Base-by-base conservation (phyloP, 495 filamentous ascomycete genomes). In the Wilcoxina mikolae region DNA sequence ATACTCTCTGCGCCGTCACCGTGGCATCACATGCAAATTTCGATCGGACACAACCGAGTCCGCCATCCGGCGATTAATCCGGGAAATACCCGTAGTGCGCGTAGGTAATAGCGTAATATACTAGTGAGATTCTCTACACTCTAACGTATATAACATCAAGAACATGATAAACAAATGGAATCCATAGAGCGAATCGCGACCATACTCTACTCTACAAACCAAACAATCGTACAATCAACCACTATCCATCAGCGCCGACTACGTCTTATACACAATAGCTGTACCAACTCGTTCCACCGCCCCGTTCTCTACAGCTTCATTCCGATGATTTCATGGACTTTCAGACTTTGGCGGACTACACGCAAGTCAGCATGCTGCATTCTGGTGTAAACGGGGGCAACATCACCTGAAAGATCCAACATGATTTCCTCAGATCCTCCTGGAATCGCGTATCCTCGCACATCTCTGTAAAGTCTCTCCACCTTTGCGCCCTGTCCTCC, bases 351-450 rank as follows among this genome's bases (percentile, higher is more conserved):
- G 57, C 91, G 76, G 7, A 7, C 41, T 5, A 44, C 41, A 22
- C 41, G 20, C 7, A 5, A 44, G 11, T 44, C 18, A 38, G 31
- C 41, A 44, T 9, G 20, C 11, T 20, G 9, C 9, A 5, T 44
- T 9, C 20, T 22, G 11, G 5, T n/a, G 5, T 7, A 44, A 44
- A 20, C 11, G 43, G 2, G 23, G 43, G 11, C 11, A 46, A 18
- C 43, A 18, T 20, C 86, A 94, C 61, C n/a, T n/a, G n/a, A n/a
- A n/a, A 98, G 70, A 73, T 98, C 91, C 58, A 95, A 71, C 91
- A 98, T 98, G 56, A 98, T 98, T 77, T 98, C 91, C 72, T 98
- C 91, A 66, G 79, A 85, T 29, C 91, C 91, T 68, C 91, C 91
- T 3, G 91, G 91, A 60, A 98, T 98, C 46, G 91, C 90, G 68